Evolutionary conservation across 73 alveolate genomes (phyloP), one percentile per base, ranked within the genome.

Genomic region (Paramecium biaurelia): DNA sequence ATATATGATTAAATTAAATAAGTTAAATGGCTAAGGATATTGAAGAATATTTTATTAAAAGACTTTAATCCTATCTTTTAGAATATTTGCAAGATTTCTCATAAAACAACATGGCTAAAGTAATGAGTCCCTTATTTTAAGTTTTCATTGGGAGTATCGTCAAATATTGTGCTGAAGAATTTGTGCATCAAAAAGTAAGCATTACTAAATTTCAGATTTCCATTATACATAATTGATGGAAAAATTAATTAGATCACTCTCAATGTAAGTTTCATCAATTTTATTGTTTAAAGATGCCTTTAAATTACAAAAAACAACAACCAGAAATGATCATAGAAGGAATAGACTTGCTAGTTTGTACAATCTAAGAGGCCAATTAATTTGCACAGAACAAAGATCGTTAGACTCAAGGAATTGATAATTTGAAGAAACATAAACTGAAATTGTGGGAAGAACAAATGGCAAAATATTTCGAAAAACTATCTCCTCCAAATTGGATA

Each of bases 401-500:
- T 32, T 28, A 72, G 38, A 34, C 32, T 12, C 24, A 72, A 72
- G 90, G 90, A 45, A 63, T 30, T 20, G 90, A 79, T 10, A 79
- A 79, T 79, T 41, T 79, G 18, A 79, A 79, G 56, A 79, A 79
- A 23, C 74, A 79, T 41, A 79, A 79, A 79, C 74, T 79, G 2
- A 79, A 79, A 42, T 26, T 79, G 42, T 79, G 90, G 90, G 90
- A 79, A 45, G 90, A 79, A 47, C 21, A 79, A 45, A 79, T 79
- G 90, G 72, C 76, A 24, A 42, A 79, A 79, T 45, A 79, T 79
- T 79, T 79, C 11, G 90, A 79, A 45, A 18, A 41, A 24, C 45
- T 79, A 79, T 41, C 76, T 24, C 90, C 90, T 3, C 90, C 90
- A 9, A 79, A 79, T 79, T 79, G 90, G 90, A 79, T 79, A 30